These are phyloP conservation scores for Pseudogymnoascus sp. DNA, from an alignment of 2,329 filamentous ascomycete species.

Conservation along the genomic window DNA sequence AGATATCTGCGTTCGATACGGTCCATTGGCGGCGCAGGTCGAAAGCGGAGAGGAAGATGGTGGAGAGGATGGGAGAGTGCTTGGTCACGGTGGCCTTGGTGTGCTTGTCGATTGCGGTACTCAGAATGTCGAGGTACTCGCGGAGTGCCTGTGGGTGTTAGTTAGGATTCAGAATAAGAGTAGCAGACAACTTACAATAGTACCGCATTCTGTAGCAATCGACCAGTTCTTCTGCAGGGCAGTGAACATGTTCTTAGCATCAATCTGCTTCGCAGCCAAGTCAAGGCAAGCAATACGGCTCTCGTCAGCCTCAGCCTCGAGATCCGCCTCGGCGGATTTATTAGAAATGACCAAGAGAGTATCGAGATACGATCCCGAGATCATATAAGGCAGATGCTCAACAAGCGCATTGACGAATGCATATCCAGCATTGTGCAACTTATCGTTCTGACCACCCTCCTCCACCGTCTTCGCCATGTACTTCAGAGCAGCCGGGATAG, in stretches of 20 bases:
- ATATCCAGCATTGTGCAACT: slow-evolving; percentile 76
- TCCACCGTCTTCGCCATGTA: slow-evolving; percentile 62
- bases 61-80: slow-evolving; percentile 63
- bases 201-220: slow-evolving; percentile 54
- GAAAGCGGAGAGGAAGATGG: slow-evolving; percentile 52
- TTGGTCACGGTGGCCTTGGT: slow-evolving; percentile 73
- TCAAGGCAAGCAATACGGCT: slow-evolving; percentile 63
- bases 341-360: slow-evolving; percentile 67
- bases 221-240: slow-evolving; percentile 67
- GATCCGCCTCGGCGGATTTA: slow-evolving; percentile 56
- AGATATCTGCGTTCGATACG: slow-evolving; percentile 35
- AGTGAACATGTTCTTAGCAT: slow-evolving; percentile 69
- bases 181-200: slow-evolving; percentile 45
- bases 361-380: slow-evolving; percentile 68
- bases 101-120: slow-evolving; percentile 67
- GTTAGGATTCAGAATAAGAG: slow-evolving; percentile 9
- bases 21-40: slow-evolving; percentile 58
- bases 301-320: slow-evolving; percentile 57
- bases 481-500: slow-evolving; percentile 64
- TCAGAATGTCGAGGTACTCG: slow-evolving; percentile 65
- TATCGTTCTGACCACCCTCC: slow-evolving; percentile 46
- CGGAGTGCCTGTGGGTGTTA: slow-evolving; percentile 47
- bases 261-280: slow-evolving; percentile 69
- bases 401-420: slow-evolving; percentile 73
- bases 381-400: slow-evolving; percentile 82